These are phyloP conservation scores for Glycine soja DNA, from an alignment of 306 rosid species.

Conservation along the genomic window DNA sequence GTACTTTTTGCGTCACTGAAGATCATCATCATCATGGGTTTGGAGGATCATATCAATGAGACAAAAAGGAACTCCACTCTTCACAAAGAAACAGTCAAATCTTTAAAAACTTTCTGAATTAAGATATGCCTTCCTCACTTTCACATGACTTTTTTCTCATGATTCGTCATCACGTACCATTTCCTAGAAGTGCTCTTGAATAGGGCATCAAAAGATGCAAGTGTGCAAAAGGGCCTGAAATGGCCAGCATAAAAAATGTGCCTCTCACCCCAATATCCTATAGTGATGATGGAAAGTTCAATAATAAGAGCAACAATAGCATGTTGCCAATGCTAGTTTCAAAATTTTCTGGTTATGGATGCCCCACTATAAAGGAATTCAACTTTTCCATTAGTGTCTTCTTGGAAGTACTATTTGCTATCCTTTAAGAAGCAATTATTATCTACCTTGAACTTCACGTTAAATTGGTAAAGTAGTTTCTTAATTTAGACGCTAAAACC, in stretches of 20 bases:
- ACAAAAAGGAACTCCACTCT: slow-evolving; percentile 20
- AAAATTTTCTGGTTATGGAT: slow-evolving; percentile 9
- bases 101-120: not conserved
- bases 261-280: slow-evolving; percentile 25
- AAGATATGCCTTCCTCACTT: slow-evolving; percentile 35
- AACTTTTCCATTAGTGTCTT: slow-evolving; percentile 33
- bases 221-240: not conserved
- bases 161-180: slow-evolving; percentile 54
- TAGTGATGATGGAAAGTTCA: slow-evolving; percentile 46
- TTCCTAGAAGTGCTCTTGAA: slow-evolving; percentile 59
- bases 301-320: slow-evolving; percentile 37
- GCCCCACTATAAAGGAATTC: slow-evolving; percentile 20
- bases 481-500: slow-evolving; percentile 33
- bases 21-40: slow-evolving; percentile 38
- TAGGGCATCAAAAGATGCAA: slow-evolving; percentile 43
- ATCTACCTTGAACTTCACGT: slow-evolving; percentile 28
- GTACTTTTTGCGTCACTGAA: slow-evolving; percentile 46
- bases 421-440: slow-evolving; percentile 15
- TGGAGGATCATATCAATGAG: not conserved
- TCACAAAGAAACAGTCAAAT: slow-evolving; percentile 42
- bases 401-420: slow-evolving; percentile 5
- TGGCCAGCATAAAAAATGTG: slow-evolving; percentile 21
- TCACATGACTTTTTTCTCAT: slow-evolving; percentile 37
- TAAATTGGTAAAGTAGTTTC: slow-evolving; percentile 21
- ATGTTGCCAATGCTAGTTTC: slow-evolving; percentile 12